These are phyloP conservation scores for Penicillium sp. DNA, from an alignment of 2,329 filamentous ascomycete genomes.

Conservation along the genomic window DNA sequence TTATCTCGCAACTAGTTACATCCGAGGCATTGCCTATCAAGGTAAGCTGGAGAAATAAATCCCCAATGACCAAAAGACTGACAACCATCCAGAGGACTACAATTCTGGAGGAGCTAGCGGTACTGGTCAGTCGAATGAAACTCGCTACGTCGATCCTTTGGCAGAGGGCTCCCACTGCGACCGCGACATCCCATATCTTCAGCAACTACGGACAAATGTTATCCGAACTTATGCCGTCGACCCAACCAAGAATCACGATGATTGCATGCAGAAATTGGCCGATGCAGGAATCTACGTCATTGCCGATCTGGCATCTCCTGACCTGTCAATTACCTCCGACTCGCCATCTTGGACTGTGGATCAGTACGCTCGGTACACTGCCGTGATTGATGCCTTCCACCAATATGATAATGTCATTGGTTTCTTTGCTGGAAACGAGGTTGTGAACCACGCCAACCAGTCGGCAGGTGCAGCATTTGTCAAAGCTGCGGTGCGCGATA, in stretches of 20 bases:
- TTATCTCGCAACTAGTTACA: constrained; percentile 6
- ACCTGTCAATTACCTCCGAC: constrained; percentile 78
- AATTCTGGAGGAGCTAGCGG: constrained; percentile 1
- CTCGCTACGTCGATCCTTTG: constrained; percentile 76
- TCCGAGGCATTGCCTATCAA: constrained; percentile 9
- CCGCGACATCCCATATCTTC: constrained; percentile 78
- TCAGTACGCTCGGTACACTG: constrained; percentile 75
- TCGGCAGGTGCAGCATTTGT: constrained; percentile 91
- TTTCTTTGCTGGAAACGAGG: constrained; percentile 97
- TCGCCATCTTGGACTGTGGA: constrained; percentile 72
- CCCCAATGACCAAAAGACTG: not conserved
- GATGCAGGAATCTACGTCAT: constrained; percentile 90
- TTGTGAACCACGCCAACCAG: constrained; percentile 75
- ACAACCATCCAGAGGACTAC: constrained; percentile 1
- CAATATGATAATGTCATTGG: constrained; percentile 86
- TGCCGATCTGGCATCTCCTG: constrained; percentile 80
- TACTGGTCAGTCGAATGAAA: constrained; percentile 38
- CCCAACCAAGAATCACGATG: constrained; percentile 69
- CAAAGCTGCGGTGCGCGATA: constrained; percentile 93
- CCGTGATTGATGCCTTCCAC: constrained; percentile 73
- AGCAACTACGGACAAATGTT: constrained; percentile 77
- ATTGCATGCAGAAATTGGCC: constrained; percentile 78
- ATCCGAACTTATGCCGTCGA: constrained; percentile 93
- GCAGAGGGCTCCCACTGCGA: constrained; percentile 67
- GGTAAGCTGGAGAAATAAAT: not conserved